Conservation (phyloP, 805 yeast species). For the Hanseniaspora lachancei region DNA sequence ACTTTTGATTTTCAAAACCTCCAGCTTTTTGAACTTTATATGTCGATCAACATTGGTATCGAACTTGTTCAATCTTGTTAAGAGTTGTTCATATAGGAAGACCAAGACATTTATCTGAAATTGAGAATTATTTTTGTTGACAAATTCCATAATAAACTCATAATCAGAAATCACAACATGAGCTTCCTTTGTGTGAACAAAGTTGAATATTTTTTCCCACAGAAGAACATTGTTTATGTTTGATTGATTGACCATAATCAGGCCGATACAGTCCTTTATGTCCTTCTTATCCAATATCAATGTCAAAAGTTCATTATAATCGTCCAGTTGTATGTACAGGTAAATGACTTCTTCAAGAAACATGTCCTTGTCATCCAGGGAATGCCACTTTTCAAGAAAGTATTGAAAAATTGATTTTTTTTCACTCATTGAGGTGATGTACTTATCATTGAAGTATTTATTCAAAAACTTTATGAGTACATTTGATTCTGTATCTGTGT, state of each 20-base stretch:
- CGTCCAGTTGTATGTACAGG: background rate
- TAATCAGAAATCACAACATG: background rate
- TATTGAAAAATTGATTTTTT: background rate
- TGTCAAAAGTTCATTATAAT: background rate
- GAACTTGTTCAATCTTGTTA: background rate
- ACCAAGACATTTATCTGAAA: background rate
- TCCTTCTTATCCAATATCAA: constrained; percentile 5
- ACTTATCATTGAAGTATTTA: background rate
- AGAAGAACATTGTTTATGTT: constrained; percentile 1
- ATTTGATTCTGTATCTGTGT: background rate
- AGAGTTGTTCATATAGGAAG: background rate
- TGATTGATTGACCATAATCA: background rate
- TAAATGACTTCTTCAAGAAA: constrained; percentile 5
- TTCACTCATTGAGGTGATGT: background rate
- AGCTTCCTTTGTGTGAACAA: background rate
- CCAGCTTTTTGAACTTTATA: background rate
- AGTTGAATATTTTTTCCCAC: constrained; percentile 4
- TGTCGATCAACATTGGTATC: background rate
- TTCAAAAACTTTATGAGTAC: background rate
- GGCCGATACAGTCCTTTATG: background rate
- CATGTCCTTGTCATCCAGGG: background rate
- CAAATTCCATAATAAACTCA: background rate
- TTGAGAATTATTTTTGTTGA: background rate
- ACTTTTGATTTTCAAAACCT: background rate
- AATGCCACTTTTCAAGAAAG: background rate